Evolutionary conservation across 805 yeast genomes (phyloP).

Genomic region (Candida nemodendra): DNA sequence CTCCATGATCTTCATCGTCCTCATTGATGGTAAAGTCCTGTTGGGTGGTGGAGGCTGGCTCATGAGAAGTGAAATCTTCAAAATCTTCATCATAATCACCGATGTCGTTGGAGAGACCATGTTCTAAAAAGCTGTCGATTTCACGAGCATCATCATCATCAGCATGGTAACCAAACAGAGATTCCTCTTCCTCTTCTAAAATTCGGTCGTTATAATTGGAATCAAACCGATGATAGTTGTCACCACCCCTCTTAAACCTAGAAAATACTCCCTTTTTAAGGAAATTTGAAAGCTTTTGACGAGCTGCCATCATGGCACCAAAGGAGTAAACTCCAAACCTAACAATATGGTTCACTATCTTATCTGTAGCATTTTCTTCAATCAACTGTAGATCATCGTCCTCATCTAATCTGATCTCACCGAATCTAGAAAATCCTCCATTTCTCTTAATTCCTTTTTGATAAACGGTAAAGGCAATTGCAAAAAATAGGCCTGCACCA

Average conservation of each 20-base stretch:
- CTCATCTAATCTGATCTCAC: slow-evolving; percentile 82
- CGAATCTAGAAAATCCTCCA: slow-evolving; percentile 75
- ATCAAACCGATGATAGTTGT: slow-evolving; percentile 20
- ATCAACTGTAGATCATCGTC: slow-evolving; percentile 52
- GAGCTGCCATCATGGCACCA: slow-evolving; percentile 16
- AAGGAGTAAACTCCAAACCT: slow-evolving; percentile 48
- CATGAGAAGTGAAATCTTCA: slow-evolving; percentile 23
- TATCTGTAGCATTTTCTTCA: slow-evolving; percentile 62
- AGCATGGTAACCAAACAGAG: slow-evolving; percentile 32
- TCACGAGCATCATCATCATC: slow-evolving; percentile 51
- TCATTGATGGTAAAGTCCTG: slow-evolving; percentile 9
- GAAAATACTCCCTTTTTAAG: slow-evolving; percentile 26
- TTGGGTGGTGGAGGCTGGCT: slow-evolving; percentile 1
- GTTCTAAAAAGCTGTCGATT: slow-evolving; percentile 40
- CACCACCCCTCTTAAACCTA: slow-evolving; percentile 23
- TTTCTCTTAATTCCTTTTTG: slow-evolving; percentile 77
- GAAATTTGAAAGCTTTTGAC: slow-evolving; percentile 14
- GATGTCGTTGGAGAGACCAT: slow-evolving; percentile 30
- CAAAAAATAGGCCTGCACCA: slow-evolving; percentile 48
- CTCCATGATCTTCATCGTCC: slow-evolving; percentile 7
- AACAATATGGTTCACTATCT: slow-evolving; percentile 56
- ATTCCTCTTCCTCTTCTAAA: slow-evolving; percentile 32
- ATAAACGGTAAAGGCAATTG: slow-evolving; percentile 67
- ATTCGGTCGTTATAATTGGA: slow-evolving; percentile 32
- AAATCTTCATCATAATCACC: slow-evolving; percentile 33